Percentiles rank a stretch among this genome's conserved stretches.
phyloP scores from a whole-genome alignment of 441 rosid species.

The Omphalea diandra region DNA sequence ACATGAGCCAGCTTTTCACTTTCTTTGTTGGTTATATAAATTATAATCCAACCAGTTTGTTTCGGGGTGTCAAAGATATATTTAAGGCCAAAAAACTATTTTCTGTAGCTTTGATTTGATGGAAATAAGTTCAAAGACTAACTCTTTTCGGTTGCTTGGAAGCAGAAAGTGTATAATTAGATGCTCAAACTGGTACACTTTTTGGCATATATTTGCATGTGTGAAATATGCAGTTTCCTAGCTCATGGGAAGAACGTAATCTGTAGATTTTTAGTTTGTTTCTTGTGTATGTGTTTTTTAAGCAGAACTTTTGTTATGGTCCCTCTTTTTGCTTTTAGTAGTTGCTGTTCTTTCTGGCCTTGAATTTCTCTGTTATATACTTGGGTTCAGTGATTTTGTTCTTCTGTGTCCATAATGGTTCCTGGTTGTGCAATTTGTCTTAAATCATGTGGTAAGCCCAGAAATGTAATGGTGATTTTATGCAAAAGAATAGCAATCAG shows the following conservation, averaged over 20 bases:
- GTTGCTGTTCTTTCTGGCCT: background rate
- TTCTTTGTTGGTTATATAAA: no score
- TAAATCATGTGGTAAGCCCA: background rate
- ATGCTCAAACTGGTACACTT: no score
- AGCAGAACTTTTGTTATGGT: background rate
- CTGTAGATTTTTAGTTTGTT: background rate
- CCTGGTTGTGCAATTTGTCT: background rate
- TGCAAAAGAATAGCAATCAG: background rate
- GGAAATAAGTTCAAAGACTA: no score
- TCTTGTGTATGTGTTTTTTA: no score
- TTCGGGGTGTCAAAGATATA: no score
- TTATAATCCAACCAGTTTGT: no score
- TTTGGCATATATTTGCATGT: no score
- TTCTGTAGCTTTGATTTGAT: no score
- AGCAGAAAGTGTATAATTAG: no score
- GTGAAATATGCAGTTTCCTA: background rate
- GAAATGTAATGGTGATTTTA: background rate
- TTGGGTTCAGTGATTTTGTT: background rate
- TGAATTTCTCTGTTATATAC: background rate
- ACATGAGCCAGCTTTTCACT: no score
- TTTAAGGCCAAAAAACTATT: no score
- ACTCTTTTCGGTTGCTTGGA: no score
- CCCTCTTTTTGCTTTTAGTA: background rate
- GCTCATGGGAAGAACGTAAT: background rate
- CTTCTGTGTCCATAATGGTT: background rate